Evolutionary conservation across 2,329 filamentous ascomycete genomes (phyloP), one percentile per base, ranked within the genome.

Genomic region (Cladophialophora carrionii): DNA sequence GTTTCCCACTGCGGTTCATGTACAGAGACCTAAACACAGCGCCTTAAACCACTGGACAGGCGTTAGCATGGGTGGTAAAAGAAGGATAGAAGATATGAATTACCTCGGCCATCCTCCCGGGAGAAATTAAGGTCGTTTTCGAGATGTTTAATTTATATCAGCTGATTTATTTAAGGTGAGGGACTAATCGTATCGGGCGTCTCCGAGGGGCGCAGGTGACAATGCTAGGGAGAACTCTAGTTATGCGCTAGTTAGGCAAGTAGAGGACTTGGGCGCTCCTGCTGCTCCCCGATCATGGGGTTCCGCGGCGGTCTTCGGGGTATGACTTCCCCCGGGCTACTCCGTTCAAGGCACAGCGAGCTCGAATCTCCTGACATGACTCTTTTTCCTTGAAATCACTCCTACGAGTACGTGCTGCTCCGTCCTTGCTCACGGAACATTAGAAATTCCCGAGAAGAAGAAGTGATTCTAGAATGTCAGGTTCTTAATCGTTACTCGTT

Each of bases 21-120:
- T 37, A 29, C 29, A 37, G 46, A 34, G 61, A 68, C 70, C 70
- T 71, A 71, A 71, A 71, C 70, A 71, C 70, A 71, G 70, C 70
- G 70, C 70, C 70, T 71, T 71, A 71, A 58, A 71, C 70, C 70
- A 67, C 70, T 71, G 52, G 53, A 32, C 29, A n/a, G 14, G 34
- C 32, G 12, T 46, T 31, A 32, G 26, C 43, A 61, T 32, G 43
- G 8, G 26, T 9, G 5, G 12, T 48, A 10, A 54, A 63, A 43
- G 55, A 52, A 53, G 41, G 56, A 58, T 22, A 58, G 49, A 52
- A 2, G 2, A 29, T 29, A 31, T 29, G 37, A 31, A 20, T 54
- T 59, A 63, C 61, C 56, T 62, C 63, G 63, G 63, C 63, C 59
- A 66, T 67, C 62, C 65, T 67, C 61, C 62, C 61, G 37, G 58